Evolutionary conservation across 2,329 filamentous ascomycete species (phyloP).

Genomic region (Fusarium nygamai): DNA sequence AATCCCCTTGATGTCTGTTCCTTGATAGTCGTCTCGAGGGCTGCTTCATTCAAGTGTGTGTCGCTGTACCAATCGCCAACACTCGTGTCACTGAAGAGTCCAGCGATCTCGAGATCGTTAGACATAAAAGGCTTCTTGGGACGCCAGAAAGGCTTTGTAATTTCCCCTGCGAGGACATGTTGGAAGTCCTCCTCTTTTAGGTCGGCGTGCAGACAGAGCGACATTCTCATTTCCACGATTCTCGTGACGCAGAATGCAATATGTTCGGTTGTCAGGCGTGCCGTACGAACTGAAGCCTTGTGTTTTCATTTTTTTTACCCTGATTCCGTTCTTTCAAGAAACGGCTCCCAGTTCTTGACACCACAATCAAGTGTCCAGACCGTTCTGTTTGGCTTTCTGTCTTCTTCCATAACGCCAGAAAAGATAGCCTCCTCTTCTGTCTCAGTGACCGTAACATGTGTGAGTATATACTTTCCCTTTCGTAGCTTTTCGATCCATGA

Average conservation of each 20-base stretch:
- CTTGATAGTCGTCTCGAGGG: conserved; percentile 2
- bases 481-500: conserved; percentile 15
- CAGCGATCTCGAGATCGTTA: conserved; percentile 26
- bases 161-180: background rate
- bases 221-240: conserved; percentile 27
- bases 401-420: conserved; percentile 23
- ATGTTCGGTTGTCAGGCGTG: conserved; percentile 9
- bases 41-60: background rate
- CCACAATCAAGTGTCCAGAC: conserved; percentile 26
- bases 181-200: background rate
- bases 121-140: conserved; percentile 23
- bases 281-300: conserved; percentile 30
- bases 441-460: conserved; percentile 21
- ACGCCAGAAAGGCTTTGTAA: conserved; percentile 27
- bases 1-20: background rate
- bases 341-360: background rate
- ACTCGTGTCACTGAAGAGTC: conserved; percentile 25
- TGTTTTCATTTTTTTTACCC: background rate
- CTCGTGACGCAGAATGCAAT: conserved; percentile 30
- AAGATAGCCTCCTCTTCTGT: conserved; percentile 4
- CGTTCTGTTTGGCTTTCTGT: background rate
- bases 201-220: background rate
- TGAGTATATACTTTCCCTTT: background rate
- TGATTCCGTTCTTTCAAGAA: background rate
- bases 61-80: conserved; percentile 19